A percentile compares a stretch with the other conserved stretches of the same genome.
Evolutionary conservation across 1,284 basidiomycete genomes (phyloP).

Genomic region (Cryptococcus floricola): DNA sequence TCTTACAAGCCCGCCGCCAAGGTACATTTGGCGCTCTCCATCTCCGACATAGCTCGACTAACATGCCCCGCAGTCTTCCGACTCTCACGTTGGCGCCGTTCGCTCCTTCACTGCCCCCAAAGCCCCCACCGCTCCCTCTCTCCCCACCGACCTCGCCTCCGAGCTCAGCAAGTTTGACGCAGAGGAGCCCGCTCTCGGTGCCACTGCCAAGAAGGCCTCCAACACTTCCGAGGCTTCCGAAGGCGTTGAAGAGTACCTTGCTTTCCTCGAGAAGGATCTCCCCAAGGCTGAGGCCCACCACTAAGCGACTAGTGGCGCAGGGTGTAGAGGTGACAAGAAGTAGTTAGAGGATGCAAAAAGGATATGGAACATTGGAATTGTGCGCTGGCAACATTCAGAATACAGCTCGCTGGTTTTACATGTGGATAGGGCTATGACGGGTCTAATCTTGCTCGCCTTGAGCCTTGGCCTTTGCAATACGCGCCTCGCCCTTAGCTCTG

Average conservation of each 20-base stretch:
- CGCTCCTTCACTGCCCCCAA: constrained; percentile 68
- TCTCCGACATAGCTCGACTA: neutral
- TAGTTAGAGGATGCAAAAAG: too few species aligned
- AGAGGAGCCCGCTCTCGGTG: constrained; percentile 61
- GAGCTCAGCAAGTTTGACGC: constrained; percentile 77
- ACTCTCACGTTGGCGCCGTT: constrained; percentile 76
- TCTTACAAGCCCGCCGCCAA: constrained; percentile 66
- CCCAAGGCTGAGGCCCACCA: constrained; percentile 58
- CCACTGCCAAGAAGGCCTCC: constrained; percentile 42
- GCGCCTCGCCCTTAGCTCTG: too few species aligned
- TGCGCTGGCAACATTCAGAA: too few species aligned
- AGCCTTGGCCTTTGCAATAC: too few species aligned
- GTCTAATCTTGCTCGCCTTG: too few species aligned
- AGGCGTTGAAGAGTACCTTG: constrained; percentile 60
- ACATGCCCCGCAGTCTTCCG: constrained; percentile 56
- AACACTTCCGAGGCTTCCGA: constrained; percentile 48
- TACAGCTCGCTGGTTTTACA: too few species aligned
- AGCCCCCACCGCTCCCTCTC: constrained; percentile 62
- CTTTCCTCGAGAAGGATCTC: constrained; percentile 54
- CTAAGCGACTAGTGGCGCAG: constrained; percentile 18
- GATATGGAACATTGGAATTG: too few species aligned
- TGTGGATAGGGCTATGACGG: too few species aligned
- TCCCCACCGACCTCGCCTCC: constrained; percentile 74
- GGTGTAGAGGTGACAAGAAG: too few species aligned
- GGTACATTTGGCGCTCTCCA: constrained; percentile 19